Evolutionary conservation across 257 asterid genomes (phyloP).

Genomic region (Solanum appendiculatum): DNA sequence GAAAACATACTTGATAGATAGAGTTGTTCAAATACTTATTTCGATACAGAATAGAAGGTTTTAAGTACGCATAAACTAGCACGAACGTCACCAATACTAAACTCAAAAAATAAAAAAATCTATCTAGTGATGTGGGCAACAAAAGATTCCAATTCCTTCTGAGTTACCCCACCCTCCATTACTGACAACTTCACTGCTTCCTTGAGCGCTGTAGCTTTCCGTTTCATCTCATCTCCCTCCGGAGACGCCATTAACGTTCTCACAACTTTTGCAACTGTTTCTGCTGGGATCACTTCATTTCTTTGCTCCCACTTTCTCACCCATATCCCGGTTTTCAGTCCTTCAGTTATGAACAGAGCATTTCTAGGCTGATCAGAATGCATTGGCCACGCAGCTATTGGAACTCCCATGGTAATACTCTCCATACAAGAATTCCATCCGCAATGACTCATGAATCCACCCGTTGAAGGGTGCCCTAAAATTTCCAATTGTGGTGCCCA

Average conservation of each 20-base stretch:
- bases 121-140: slow-evolving; percentile 26
- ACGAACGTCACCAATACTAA: not conserved
- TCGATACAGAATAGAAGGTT: not conserved
- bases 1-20: too few relatives aligned
- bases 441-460: slow-evolving; percentile 16
- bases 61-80: not conserved
- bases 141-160: slow-evolving; percentile 24
- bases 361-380: slow-evolving; percentile 18
- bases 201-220: slow-evolving; percentile 25
- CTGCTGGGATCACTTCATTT: slow-evolving; percentile 12
- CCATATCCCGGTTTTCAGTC: slow-evolving; percentile 7
- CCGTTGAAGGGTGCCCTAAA: not conserved
- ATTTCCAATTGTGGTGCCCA: slow-evolving; percentile 20
- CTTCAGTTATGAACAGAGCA: not conserved
- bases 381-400: slow-evolving; percentile 18
- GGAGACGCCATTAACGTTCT: slow-evolving; percentile 30
- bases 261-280: slow-evolving; percentile 15
- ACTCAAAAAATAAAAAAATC: too few relatives aligned
- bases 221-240: slow-evolving; percentile 40
- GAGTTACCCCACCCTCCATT: slow-evolving; percentile 17
- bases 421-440: slow-evolving; percentile 18
- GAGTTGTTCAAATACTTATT: not conserved
- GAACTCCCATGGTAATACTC: slow-evolving; percentile 13
- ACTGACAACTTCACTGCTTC: slow-evolving; percentile 7
- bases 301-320: slow-evolving; percentile 18